phyloP scores from a whole-genome alignment of 225 moss, liverwort and hornwort species.

The Polytrichum formosum region DNA sequence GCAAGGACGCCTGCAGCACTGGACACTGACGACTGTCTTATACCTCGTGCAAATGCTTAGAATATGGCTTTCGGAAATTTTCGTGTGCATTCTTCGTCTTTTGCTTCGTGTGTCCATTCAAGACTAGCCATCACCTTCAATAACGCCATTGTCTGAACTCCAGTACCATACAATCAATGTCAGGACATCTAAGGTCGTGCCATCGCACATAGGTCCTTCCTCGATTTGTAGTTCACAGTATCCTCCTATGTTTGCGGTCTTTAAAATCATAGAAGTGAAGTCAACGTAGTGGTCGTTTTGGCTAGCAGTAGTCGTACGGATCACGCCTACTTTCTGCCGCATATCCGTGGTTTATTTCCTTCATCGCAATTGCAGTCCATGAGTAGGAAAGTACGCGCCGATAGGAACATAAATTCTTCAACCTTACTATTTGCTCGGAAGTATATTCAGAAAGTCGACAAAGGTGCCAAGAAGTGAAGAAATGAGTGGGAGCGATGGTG shows the following conservation, averaged over 20 bases:
- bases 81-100: neutral
- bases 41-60: neutral
- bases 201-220: neutral
- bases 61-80: no score
- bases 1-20: neutral
- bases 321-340: neutral
- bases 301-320: neutral
- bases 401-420: neutral
- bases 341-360: neutral
- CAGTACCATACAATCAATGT: neutral
- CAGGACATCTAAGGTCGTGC: neutral
- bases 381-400: neutral
- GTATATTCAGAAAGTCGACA: neutral
- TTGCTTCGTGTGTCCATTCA: neutral
- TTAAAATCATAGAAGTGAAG: neutral
- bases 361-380: neutral
- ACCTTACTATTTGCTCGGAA: neutral
- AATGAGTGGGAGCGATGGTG: conserved; percentile 1
- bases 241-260: neutral
- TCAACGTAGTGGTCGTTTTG: neutral
- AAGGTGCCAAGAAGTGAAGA: neutral
- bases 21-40: neutral
- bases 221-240: neutral
- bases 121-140: neutral
- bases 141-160: neutral